phyloP scores from a whole-genome alignment of 176 grass and related monocot genomes.

The Dactylis glomerata region DNA sequence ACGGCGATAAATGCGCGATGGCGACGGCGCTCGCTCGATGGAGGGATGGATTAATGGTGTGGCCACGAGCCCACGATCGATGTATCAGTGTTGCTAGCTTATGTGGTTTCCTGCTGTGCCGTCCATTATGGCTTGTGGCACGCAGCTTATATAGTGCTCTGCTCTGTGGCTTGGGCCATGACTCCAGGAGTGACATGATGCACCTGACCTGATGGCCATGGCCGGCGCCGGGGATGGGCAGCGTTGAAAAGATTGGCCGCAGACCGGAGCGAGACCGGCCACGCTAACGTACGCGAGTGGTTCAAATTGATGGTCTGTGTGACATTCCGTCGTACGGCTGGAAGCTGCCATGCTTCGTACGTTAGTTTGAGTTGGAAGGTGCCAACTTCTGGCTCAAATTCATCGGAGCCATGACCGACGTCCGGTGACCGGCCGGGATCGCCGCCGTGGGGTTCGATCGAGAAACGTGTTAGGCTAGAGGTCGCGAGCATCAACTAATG shows the following conservation, averaged over 20 bases:
- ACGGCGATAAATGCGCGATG: slow-evolving; percentile 36
- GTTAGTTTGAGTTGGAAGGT: slow-evolving; percentile 25
- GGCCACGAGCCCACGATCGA: slow-evolving; percentile 11
- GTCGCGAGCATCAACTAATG: not conserved
- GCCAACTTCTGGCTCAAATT: slow-evolving; percentile 3
- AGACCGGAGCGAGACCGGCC: not conserved
- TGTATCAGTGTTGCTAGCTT: slow-evolving; percentile 5
- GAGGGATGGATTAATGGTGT: slow-evolving; percentile 24
- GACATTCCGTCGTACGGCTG: not conserved
- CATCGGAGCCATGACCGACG: not conserved
- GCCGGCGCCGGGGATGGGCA: slow-evolving; percentile 15
- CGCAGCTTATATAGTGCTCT: slow-evolving; percentile 36
- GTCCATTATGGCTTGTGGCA: slow-evolving; percentile 47
- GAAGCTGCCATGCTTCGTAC: not conserved
- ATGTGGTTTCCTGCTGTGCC: slow-evolving; percentile 53
- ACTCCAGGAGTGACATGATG: not conserved
- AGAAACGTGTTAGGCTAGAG: slow-evolving; percentile 20
- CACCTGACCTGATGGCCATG: slow-evolving; percentile 26
- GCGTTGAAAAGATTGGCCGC: not conserved
- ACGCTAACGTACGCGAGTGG: not conserved
- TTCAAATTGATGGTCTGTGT: not conserved
- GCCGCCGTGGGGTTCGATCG: not conserved
- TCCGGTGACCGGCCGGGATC: not conserved
- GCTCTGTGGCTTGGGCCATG: not conserved
- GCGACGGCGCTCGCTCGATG: slow-evolving; percentile 7